Evolutionary conservation across 2,329 filamentous ascomycete genomes (phyloP).

Genomic region (Claviceps humidiphila): DNA sequence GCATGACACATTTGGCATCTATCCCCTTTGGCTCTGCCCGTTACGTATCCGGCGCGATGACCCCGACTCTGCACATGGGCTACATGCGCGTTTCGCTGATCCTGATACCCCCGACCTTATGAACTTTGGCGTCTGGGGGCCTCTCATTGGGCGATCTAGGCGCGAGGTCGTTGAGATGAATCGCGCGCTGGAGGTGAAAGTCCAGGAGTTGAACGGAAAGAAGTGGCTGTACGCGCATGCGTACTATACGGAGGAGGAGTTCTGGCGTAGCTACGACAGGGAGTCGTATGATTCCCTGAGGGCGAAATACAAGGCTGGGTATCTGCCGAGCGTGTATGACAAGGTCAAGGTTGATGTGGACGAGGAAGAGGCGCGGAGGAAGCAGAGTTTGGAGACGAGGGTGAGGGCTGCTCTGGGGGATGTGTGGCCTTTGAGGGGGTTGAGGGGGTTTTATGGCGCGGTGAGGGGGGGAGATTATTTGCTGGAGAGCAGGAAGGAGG

Average conservation of each 20-base stretch:
- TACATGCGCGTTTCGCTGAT: constrained; percentile 29
- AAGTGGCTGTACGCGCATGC: constrained; percentile 61
- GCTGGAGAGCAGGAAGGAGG: constrained; percentile 11
- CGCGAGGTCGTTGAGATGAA: constrained; percentile 54
- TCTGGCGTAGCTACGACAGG: constrained; percentile 52
- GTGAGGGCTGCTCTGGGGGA: constrained; percentile 13
- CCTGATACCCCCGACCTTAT: constrained; percentile 27
- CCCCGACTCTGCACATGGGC: constrained; percentile 28
- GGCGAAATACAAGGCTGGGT: constrained; percentile 42
- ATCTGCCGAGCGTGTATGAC: constrained; percentile 52
- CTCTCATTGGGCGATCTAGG: constrained; percentile 33
- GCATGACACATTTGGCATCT: constrained; percentile 40
- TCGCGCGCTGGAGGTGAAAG: constrained; percentile 55
- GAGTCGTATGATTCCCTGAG: constrained; percentile 45
- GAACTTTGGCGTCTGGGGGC: constrained; percentile 68
- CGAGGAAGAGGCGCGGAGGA: constrained; percentile 17
- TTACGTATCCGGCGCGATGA: constrained; percentile 26
- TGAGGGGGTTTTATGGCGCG: constrained; percentile 33
- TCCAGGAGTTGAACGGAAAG: constrained; percentile 51
- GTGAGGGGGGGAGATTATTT: constrained; percentile 33
- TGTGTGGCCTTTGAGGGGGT: constrained; percentile 29
- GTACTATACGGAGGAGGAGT: constrained; percentile 54
- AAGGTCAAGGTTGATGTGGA: constrained; percentile 45
- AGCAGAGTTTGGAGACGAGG: constrained; percentile 19
- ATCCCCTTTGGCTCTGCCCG: constrained; percentile 48